These are phyloP conservation scores for Picea glauca DNA, from an alignment of 75 land plant species.

Conservation along the genomic window DNA sequence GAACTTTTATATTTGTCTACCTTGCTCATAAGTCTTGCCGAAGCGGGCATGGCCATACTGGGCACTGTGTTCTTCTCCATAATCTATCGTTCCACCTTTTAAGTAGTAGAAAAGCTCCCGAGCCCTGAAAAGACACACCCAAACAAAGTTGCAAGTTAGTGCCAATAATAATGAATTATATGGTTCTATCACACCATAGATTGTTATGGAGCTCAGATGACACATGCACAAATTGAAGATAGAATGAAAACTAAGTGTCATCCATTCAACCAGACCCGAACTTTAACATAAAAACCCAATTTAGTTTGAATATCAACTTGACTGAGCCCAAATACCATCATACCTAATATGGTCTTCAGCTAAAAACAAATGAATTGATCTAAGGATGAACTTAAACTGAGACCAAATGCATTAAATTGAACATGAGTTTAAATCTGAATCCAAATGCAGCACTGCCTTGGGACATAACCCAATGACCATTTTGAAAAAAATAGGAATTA, in stretches of 20 bases:
- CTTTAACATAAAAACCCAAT: neutral
- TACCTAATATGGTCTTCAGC: neutral
- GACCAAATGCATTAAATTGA: neutral
- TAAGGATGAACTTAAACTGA: neutral
- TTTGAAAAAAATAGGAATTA: too few relatives aligned
- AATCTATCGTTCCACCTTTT: conserved; percentile 94
- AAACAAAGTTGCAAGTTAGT: neutral
- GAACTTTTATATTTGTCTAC: conserved; percentile 19
- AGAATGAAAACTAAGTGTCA: neutral
- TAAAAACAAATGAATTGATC: neutral
- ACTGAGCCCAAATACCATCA: too few relatives aligned
- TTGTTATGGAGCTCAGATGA: neutral
- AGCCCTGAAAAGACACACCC: conserved; percentile 50
- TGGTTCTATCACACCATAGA: neutral
- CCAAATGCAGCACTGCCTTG: too few relatives aligned
- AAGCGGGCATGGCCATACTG: conserved; percentile 76
- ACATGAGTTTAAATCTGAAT: neutral
- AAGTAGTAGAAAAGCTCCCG: conserved; percentile 91
- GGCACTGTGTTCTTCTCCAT: conserved; percentile 85
- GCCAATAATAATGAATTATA: neutral
- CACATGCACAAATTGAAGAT: neutral
- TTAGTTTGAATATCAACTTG: too few relatives aligned
- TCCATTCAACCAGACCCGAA: neutral
- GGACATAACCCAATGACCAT: too few relatives aligned
- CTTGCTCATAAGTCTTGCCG: conserved; percentile 70